phyloP scores from a whole-genome alignment of 2,329 filamentous ascomycete species.

The Albifimbria verrucaria region DNA sequence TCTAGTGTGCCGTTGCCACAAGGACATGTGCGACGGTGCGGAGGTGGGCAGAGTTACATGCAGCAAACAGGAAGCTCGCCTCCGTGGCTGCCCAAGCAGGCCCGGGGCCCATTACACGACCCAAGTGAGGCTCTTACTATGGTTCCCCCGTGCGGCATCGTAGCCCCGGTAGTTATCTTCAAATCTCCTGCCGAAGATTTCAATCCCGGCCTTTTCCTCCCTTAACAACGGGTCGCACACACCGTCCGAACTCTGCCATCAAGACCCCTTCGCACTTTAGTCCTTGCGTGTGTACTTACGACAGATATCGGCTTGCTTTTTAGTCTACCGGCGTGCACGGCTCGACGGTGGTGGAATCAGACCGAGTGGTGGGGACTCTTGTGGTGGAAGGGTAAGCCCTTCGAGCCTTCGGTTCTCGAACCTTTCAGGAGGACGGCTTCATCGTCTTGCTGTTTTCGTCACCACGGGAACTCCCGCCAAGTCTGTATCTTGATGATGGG shows the following conservation, averaged over 20 bases:
- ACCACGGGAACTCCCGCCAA: no score
- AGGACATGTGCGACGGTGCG: not conserved
- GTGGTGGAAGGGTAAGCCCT: no score
- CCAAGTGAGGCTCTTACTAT: not conserved
- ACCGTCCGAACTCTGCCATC: no score
- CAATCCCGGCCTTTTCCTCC: not conserved
- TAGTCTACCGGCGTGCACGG: no score
- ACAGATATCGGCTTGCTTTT: no score
- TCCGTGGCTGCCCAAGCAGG: not conserved
- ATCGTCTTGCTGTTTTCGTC: no score
- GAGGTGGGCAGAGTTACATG: not conserved
- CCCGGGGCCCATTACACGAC: not conserved
- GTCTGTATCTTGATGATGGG: conserved; percentile 15
- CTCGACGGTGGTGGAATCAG: no score
- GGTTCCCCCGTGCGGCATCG: not conserved
- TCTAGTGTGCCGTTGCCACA: not conserved
- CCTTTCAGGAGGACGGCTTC: no score
- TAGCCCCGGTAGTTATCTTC: not conserved
- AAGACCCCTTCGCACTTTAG: no score
- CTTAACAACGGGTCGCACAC: not conserved
- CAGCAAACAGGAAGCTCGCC: not conserved
- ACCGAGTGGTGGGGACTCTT: no score
- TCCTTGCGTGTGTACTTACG: no score
- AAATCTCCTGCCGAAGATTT: not conserved
- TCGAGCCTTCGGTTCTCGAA: no score